Conservation (phyloP, 768 basidiomycete genomes). For the Tulasnella sp. region DNA sequence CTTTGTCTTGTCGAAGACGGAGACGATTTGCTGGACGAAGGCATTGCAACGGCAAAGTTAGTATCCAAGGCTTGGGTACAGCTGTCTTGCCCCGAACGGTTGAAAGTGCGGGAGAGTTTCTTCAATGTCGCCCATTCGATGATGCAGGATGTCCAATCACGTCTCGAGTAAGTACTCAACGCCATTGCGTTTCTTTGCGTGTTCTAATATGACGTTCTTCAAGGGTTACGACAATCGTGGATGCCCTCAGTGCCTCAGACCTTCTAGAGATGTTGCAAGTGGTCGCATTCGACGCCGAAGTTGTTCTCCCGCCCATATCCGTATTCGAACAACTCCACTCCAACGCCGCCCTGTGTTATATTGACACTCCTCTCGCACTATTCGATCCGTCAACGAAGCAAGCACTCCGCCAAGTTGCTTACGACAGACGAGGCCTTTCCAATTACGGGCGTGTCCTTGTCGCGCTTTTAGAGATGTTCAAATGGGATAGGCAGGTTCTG, state of each 20-base stretch:
- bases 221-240: not conserved
- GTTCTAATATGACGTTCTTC: not conserved
- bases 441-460: slow-evolving; percentile 55
- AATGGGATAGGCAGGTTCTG: slow-evolving; percentile 53
- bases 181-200: not conserved
- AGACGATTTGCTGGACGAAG: not conserved
- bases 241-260: not conserved
- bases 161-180: not conserved
- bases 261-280: not conserved
- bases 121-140: not conserved
- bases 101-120: not conserved
- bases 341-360: slow-evolving; percentile 21
- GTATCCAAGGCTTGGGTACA: not conserved
- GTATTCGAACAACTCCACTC: not conserved
- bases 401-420: slow-evolving; percentile 13
- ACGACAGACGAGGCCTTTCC: slow-evolving; percentile 47
- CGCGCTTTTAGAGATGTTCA: slow-evolving; percentile 49
- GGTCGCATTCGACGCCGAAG: not conserved
- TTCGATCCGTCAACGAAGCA: not conserved
- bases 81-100: not conserved
- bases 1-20: not conserved
- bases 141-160: slow-evolving; percentile 1
- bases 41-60: not conserved
- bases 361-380: slow-evolving; percentile 22
- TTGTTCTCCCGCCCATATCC: not conserved